Evolutionary conservation across 2,329 filamentous ascomycete species (phyloP), one percentile per base, ranked within the genome.

Genomic region (Pestalotiopsis sp.): DNA sequence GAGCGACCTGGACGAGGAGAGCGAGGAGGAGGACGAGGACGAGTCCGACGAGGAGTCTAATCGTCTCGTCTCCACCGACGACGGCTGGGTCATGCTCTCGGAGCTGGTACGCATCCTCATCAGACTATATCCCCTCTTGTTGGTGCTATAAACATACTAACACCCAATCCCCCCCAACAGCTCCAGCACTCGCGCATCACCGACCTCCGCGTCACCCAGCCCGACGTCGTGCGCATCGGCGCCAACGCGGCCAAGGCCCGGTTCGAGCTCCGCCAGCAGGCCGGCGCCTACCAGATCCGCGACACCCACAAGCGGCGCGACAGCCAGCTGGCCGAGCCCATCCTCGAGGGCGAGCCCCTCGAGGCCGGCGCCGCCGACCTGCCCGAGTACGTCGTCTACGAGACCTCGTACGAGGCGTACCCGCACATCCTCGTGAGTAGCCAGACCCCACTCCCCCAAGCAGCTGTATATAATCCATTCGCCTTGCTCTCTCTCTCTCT

Each of bases 401-500:
- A 83, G 73, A 83, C 81, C 7, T 81, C 82, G 2, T 84, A 83
- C 75, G 76, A 82, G 66, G 80, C 81, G 65, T 84, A 84, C 72
- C 81, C 81, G 1, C 78, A 83, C 23, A 80, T 84, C 57, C 73
- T 83, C 31, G 31, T 36, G 31, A 36, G 31, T 31, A 31, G 31
- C 2, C 27, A 1, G 3, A 3, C 27, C 25, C 25, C 25, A 2
- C 25, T 25, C 27, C 27, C 31, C 6, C 6, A 9, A 31, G 31
- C 31, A 31, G 20, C 31, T 31, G 9, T 5, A 25, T 7, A 31
- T 9, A 31, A 31, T 9, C 7, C 7, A 31, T 9, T 9, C 5
- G 6, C 31, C 31, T 31, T 6, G 27, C 27, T 31, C 27, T 31
- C 6, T 7, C 6, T 31, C 25, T 25, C 25, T 25, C 25, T 31